Conservation (phyloP, 495 filamentous ascomycete genomes). For the Filosporella fistucella region DNA sequence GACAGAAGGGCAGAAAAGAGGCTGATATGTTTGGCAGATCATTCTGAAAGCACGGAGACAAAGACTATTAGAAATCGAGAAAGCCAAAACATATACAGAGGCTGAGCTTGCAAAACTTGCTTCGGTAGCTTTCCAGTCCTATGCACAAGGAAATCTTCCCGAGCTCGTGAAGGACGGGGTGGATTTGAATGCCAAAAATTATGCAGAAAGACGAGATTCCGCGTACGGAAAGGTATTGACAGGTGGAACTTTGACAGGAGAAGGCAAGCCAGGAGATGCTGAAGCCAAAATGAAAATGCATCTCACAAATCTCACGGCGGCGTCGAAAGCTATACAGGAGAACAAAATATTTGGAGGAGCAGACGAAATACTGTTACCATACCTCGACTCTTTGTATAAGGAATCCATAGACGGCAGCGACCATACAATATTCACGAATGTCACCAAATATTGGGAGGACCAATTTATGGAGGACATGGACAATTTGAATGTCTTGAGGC, state of each 20-base stretch:
- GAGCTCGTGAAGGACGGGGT: slow-evolving; percentile 42
- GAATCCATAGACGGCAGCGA: slow-evolving; percentile 70
- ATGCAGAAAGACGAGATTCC: slow-evolving; percentile 48
- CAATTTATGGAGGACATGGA: slow-evolving; percentile 83
- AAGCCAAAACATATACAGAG: slow-evolving; percentile 23
- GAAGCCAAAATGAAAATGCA: slow-evolving; percentile 94
- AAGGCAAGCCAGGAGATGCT: slow-evolving; percentile 57
- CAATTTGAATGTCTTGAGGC: slow-evolving; percentile 77
- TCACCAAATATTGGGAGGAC: slow-evolving; percentile 78
- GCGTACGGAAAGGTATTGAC: slow-evolving; percentile 61
- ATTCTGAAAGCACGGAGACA: slow-evolving; percentile 20
- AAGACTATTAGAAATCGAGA: slow-evolving; percentile 18
- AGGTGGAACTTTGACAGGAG: slow-evolving; percentile 56
- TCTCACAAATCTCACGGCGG: slow-evolving; percentile 66
- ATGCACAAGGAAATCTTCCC: slow-evolving; percentile 74
- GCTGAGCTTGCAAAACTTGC: slow-evolving; percentile 44
- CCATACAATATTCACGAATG: slow-evolving; percentile 63
- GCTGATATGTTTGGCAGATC: slow-evolving; percentile 15
- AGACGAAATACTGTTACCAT: slow-evolving; percentile 73
- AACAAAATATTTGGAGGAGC: slow-evolving; percentile 39
- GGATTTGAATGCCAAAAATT: slow-evolving; percentile 44
- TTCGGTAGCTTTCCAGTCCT: slow-evolving; percentile 63
- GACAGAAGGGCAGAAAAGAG: not conserved
- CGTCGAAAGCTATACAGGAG: slow-evolving; percentile 51
- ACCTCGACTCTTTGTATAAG: slow-evolving; percentile 75